Conservation (phyloP, 306 rosid species). For the Purshia tridentata region DNA sequence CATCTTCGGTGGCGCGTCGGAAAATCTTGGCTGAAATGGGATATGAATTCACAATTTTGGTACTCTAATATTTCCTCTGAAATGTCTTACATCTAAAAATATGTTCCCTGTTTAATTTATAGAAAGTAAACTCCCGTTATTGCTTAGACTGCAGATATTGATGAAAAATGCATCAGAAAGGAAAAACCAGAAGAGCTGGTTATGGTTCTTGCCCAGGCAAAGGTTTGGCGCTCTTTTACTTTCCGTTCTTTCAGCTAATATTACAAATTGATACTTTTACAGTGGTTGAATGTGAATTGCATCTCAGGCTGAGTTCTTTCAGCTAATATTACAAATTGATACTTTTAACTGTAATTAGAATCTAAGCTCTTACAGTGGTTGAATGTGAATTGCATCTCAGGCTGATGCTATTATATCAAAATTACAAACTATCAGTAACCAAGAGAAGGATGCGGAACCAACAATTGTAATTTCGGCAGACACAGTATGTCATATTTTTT, state of each 20-base stretch:
- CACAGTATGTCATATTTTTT: conserved; percentile 61
- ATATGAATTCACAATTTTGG: conserved; percentile 62
- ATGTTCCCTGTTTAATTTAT: neutral
- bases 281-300: conserved; percentile 38
- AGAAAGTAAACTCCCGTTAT: conserved; percentile 6
- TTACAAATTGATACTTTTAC: neutral
- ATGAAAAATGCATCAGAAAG: conserved; percentile 80
- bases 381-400: conserved; percentile 52
- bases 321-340: too few species aligned
- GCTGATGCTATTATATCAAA: conserved; percentile 83
- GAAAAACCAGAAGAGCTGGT: conserved; percentile 85
- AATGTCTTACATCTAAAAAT: neutral
- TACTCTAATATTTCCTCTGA: conserved; percentile 13
- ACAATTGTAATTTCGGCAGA: conserved; percentile 85
- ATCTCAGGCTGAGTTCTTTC: conserved; percentile 92
- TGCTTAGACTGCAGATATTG: conserved; percentile 86
- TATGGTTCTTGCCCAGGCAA: conserved; percentile 88
- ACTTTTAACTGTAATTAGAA: too few species aligned
- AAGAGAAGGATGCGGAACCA: conserved; percentile 55
- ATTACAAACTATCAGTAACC: conserved; percentile 44
- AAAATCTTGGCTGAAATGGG: conserved; percentile 78
- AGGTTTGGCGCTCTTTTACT: conserved; percentile 45
- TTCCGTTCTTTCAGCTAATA: neutral
- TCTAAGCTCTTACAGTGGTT: conserved; percentile 31
- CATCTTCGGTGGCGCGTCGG: conserved; percentile 66